Evolutionary conservation across 495 filamentous ascomycete genomes (phyloP).

Genomic region (Tuber aestivum): DNA sequence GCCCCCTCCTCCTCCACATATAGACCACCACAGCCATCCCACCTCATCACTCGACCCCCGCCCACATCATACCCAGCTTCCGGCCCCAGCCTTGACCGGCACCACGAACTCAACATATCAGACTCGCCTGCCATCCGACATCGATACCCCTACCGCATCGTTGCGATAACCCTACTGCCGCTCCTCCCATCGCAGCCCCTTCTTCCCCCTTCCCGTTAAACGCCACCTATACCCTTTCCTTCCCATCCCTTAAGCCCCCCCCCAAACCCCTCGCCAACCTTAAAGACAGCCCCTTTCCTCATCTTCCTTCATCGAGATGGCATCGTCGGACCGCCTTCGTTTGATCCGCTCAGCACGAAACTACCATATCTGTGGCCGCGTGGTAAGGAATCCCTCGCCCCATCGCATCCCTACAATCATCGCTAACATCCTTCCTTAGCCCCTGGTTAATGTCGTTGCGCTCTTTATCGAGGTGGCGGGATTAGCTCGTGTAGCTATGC

Average conservation of each 20-base stretch:
- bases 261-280: background rate
- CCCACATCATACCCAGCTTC: background rate
- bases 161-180: background rate
- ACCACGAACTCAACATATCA: background rate
- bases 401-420: conserved; percentile 76
- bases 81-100: background rate
- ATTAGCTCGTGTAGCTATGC: conserved; percentile 27
- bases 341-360: conserved; percentile 64
- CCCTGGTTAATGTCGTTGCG: conserved; percentile 30
- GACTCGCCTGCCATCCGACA: background rate
- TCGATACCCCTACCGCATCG: background rate
- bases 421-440: conserved; percentile 52
- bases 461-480: conserved; percentile 21
- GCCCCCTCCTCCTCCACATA: background rate
- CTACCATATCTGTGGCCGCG: conserved; percentile 71
- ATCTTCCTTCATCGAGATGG: background rate
- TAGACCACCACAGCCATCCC: background rate
- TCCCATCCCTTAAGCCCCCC: background rate
- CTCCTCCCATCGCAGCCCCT: background rate
- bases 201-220: background rate
- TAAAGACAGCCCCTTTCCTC: background rate
- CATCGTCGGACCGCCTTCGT: conserved; percentile 41
- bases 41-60: background rate
- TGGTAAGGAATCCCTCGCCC: conserved; percentile 75
- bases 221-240: background rate